A percentile compares a stretch with the other conserved stretches of the same genome.
Evolutionary conservation across 139 green algal genomes (phyloP).

Genomic region (Haematococcus lacustris): DNA sequence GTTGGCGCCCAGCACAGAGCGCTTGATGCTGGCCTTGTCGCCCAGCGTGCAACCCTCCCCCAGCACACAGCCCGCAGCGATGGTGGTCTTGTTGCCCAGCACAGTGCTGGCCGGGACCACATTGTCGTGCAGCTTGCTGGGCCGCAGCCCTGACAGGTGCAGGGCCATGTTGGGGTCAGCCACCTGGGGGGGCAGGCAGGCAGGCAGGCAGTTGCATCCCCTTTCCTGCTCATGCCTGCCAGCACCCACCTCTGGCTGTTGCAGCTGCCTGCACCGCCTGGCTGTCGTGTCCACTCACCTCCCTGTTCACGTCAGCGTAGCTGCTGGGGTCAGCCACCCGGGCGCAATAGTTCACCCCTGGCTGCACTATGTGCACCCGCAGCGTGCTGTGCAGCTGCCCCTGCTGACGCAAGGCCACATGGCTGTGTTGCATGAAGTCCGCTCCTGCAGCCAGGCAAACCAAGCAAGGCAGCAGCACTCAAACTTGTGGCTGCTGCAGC

Average conservation of each 20-base stretch:
- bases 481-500: not conserved
- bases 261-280: not conserved
- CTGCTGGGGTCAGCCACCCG: constrained; percentile 35
- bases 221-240: not conserved
- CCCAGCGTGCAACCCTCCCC: constrained; percentile 56
- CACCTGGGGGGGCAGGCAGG: constrained; percentile 18
- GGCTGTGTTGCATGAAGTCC: not conserved
- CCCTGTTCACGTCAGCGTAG: constrained; percentile 54
- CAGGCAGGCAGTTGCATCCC: not conserved
- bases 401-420: not conserved
- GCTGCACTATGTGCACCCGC: constrained; percentile 36
- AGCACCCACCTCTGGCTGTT: not conserved
- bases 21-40: constrained; percentile 84
- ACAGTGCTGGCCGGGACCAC: constrained; percentile 45
- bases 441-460: not conserved
- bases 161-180: constrained; percentile 38
- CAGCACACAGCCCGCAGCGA: constrained; percentile 63
- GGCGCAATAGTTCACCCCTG: constrained; percentile 36
- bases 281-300: constrained; percentile 22
- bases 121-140: constrained; percentile 53
- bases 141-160: constrained; percentile 23
- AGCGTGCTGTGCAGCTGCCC: constrained; percentile 12
- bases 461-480: not conserved
- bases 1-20: constrained; percentile 62
- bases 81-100: constrained; percentile 61